Base-by-base conservation (phyloP, 202 grass and related monocot genomes). In the Saccharum hybrid region DNA sequence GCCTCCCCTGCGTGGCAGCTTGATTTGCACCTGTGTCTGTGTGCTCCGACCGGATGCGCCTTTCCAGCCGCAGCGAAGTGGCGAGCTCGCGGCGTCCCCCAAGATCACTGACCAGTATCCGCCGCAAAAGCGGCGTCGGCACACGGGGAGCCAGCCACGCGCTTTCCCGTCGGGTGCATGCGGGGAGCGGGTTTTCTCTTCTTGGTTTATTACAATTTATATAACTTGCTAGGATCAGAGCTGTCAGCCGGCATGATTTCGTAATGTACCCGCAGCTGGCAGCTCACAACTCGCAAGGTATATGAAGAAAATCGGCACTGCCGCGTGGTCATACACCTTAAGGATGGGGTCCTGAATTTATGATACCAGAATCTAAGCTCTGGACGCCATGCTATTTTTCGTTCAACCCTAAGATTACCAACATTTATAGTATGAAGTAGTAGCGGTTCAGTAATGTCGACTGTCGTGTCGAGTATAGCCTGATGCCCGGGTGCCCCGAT, bases 61-160 rank as follows among this genome's bases (percentile, higher is more conserved):
- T 79, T 85, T 85, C 83, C 76, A 57, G 76, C 76, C 7, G 76
- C 68, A 48, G 23, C 43, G 16, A 66, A 18, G 76, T 12, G 76
- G 67, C 41, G 54, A 19, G 19, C 37, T 68, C 63, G 36, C 42
- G 63, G 63, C 33, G 8, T 30, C 31, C 18, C 46, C 11, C 23
- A 5, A 61, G 49, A 54, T 54, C 49, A 54, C 34, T 12, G 67
- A 7, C 40, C 67, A 43, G 67, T 26, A 26, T 43, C 39, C 15
- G 30, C 39, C 15, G 66, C 66, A 63, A 79, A 79, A 51, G 75
- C n/a, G 67, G 75, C 54, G 13, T 52, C 66, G 74, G 80, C 59
- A 61, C 76, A 59, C 52, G 73, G 39, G 37, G 66, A 3, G 67
- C 40, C 64, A 36, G 18, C 66, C 15, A 79, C 54, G 66, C 41